These are phyloP conservation scores for Colletotrichum tropicale DNA, from an alignment of 2,329 filamentous ascomycete genomes.

Conservation along the genomic window DNA sequence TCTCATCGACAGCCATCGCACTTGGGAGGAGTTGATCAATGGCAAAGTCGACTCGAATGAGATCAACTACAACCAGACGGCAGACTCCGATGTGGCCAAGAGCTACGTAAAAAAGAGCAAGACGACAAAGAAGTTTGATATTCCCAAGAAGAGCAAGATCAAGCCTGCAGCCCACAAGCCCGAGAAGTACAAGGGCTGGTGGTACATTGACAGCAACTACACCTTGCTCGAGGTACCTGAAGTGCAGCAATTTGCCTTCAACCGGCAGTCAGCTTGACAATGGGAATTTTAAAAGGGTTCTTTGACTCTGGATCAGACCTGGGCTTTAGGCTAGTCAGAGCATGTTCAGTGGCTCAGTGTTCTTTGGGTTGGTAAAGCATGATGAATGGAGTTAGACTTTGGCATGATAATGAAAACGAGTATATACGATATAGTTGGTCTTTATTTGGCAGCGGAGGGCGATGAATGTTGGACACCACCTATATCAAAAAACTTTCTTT, in stretches of 20 bases:
- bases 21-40: conserved; percentile 42
- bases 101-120: conserved; percentile 36
- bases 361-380: background rate
- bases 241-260: background rate
- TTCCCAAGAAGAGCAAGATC: conserved; percentile 33
- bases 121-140: conserved; percentile 32
- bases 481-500: background rate
- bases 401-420: background rate
- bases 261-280: background rate
- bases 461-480: background rate
- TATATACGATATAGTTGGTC: background rate
- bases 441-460: background rate
- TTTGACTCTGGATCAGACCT: no score
- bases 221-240: conserved; percentile 27
- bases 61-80: conserved; percentile 47
- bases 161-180: conserved; percentile 34
- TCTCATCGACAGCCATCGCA: conserved; percentile 40
- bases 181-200: conserved; percentile 38
- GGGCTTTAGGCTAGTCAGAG: no score
- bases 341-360: background rate
- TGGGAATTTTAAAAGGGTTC: background rate
- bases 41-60: conserved; percentile 38
- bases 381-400: background rate
- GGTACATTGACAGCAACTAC: conserved; percentile 38
- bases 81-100: conserved; percentile 28